Evolutionary conservation across 352 stramenopile species (phyloP), one percentile per base, ranked within the genome.

Genomic region (Pelagophyceae sp.): DNA sequence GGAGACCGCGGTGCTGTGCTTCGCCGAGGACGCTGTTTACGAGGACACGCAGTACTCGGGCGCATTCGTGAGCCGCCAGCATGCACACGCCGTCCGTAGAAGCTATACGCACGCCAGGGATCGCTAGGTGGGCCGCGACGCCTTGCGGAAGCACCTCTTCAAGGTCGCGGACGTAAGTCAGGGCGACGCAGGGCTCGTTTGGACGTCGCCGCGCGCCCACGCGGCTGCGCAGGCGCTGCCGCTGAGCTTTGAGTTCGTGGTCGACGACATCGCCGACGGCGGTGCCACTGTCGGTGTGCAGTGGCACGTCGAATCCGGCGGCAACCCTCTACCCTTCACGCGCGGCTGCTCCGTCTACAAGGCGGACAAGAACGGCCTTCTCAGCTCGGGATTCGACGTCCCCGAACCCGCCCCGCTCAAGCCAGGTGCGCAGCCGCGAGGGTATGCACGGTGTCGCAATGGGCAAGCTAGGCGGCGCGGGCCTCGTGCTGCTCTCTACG

Each of bases 221-320:
- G n/a, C n/a, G n/a, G n/a, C n/a, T n/a, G n/a, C n/a, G n/a, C n/a
- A n/a, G n/a, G 83, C 79, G 72, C 78, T 92, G 31, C 88, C 87
- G 50, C 35, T 78, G 31, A 82, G 80, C 27, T 92, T 91, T 81
- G 38, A 77, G 33, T 90, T 91, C 78, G 83, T 87, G 1, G 61
- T 91, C 0, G 88, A 92, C 81, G 82, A 85, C 37, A 67, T 90
- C 27, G 67, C 64, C 27, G 60, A 75, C 51, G 80, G 72, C 29
- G 76, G 81, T 27, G 71, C 71, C 65, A 79, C 54, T 3, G 76
- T 84, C 29, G 84, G 82, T 5, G 83, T 84, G 0, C 69, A 82
- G 75, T 93, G 88, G 88, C 88, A 92, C 75, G 82, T 92, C 0
- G 86, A 93, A 79, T 89, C 87, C 71, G 81, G 84, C 78, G 83